Conservation (phyloP, 2,329 filamentous ascomycete species). For the Colletotrichum spaethianum region DNA sequence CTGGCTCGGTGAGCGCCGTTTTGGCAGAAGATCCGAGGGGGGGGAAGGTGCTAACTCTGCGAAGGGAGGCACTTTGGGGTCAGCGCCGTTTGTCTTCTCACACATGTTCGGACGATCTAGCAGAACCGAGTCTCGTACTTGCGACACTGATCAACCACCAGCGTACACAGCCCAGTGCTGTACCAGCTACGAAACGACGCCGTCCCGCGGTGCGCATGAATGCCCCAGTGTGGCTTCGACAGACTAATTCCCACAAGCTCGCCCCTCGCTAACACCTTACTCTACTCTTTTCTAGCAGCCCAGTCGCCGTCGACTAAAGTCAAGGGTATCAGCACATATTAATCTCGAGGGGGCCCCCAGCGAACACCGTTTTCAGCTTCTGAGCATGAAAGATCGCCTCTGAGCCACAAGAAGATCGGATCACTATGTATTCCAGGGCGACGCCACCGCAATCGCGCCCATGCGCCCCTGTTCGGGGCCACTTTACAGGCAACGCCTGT, state of each 20-base stretch:
- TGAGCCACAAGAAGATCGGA: slow-evolving; percentile 39
- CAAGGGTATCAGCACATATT: slow-evolving; percentile 26
- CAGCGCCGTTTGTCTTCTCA: slow-evolving; percentile 1
- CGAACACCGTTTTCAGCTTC: slow-evolving; percentile 15
- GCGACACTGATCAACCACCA: slow-evolving; percentile 33
- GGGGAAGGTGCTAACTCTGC: background rate
- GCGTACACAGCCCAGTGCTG: slow-evolving; percentile 22
- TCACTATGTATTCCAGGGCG: slow-evolving; percentile 16
- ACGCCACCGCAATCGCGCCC: slow-evolving; percentile 27
- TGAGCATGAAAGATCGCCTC: slow-evolving; percentile 40
- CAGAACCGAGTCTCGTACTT: slow-evolving; percentile 38
- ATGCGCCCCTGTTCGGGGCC: slow-evolving; percentile 21
- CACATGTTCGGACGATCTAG: slow-evolving; percentile 38
- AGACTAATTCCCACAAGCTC: background rate
- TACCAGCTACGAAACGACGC: slow-evolving; percentile 40
- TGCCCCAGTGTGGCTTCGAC: slow-evolving; percentile 6
- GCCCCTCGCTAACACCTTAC: slow-evolving; percentile 19
- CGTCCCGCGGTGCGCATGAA: slow-evolving; percentile 32
- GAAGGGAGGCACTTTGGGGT: background rate
- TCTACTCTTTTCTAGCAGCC: slow-evolving; percentile 6
- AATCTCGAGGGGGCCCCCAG: slow-evolving; percentile 16
- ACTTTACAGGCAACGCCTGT: slow-evolving; percentile 23
- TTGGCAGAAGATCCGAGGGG: slow-evolving; percentile 20
- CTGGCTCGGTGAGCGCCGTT: slow-evolving; percentile 22
- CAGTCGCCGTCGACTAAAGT: slow-evolving; percentile 7